Conservation (phyloP, 169 alveolate species). For the Plasmodium yoelii region DNA sequence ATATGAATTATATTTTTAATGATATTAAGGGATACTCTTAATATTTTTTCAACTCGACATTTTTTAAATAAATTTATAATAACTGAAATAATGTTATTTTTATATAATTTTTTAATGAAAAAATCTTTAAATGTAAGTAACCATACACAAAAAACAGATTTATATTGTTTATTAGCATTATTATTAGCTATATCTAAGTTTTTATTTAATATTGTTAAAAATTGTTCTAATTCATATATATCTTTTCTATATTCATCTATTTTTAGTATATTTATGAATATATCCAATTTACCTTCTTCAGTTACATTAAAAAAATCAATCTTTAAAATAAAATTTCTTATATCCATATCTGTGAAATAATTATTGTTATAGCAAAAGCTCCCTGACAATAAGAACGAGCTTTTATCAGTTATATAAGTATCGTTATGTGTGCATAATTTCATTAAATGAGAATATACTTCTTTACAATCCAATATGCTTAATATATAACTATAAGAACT, state of each 20-base stretch:
- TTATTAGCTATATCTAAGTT: slow-evolving; percentile 67
- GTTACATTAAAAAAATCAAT: slow-evolving; percentile 75
- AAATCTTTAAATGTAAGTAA: slow-evolving; percentile 78
- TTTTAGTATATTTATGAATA: slow-evolving; percentile 73
- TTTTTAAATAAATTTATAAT: slow-evolving; percentile 80
- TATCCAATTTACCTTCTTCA: slow-evolving; percentile 78
- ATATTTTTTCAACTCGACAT: slow-evolving; percentile 82
- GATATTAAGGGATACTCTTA: slow-evolving; percentile 80
- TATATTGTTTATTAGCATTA: slow-evolving; percentile 82
- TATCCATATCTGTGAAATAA: slow-evolving; percentile 68
- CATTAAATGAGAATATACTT: slow-evolving; percentile 45
- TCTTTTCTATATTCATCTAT: slow-evolving; percentile 73
- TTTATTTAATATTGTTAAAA: slow-evolving; percentile 64
- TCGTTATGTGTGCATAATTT: slow-evolving; percentile 75
- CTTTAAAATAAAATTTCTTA: slow-evolving; percentile 75
- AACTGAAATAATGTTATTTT: slow-evolving; percentile 74
- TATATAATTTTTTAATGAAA: slow-evolving; percentile 78
- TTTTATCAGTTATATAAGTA: slow-evolving; percentile 75
- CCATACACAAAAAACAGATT: slow-evolving; percentile 85
- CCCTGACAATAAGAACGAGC: slow-evolving; percentile 68
- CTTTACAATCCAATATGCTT: slow-evolving; percentile 47
- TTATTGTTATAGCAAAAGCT: slow-evolving; percentile 75
- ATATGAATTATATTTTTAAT: slow-evolving; percentile 80
- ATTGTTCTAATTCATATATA: slow-evolving; percentile 78
- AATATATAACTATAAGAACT: slow-evolving; percentile 76